phyloP scores from a whole-genome alignment of 2,329 filamentous ascomycete genomes.

The Calonectria leucothoes region DNA sequence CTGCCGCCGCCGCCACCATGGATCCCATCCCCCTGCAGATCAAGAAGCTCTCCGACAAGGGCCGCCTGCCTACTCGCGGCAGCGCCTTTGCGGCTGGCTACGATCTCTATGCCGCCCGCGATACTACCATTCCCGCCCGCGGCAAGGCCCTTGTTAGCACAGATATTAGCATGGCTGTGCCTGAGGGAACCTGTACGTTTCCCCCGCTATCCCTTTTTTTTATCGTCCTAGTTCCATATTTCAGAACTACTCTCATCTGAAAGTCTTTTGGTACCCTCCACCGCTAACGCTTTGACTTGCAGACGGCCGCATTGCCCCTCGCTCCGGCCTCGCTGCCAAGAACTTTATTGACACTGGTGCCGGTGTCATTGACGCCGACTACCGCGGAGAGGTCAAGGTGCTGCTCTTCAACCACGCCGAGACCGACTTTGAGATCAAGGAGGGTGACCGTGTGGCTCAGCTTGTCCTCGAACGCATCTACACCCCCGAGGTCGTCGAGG shows the following conservation, averaged over 20 bases:
- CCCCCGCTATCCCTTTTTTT: neutral
- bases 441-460: constrained; percentile 93
- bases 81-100: constrained; percentile 93
- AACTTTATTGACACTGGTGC: constrained; percentile 97
- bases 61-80: constrained; percentile 86
- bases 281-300: neutral
- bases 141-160: constrained; percentile 91
- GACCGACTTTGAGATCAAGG: constrained; percentile 81
- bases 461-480: constrained; percentile 94
- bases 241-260: neutral
- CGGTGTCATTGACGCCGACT: constrained; percentile 97
- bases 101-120: constrained; percentile 86
- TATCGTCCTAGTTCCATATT: neutral
- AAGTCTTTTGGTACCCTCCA: neutral
- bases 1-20: constrained; percentile 55
- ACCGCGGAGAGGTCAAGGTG: constrained; percentile 93
- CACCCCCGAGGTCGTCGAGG: constrained; percentile 91
- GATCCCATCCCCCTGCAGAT: constrained; percentile 74
- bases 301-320: constrained; percentile 92
- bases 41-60: constrained; percentile 86
- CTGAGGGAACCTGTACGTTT: constrained; percentile 84
- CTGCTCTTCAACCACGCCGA: constrained; percentile 94
- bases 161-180: constrained; percentile 90
- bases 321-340: constrained; percentile 91
- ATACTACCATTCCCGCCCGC: constrained; percentile 80